Evolutionary conservation across 2,329 filamentous ascomycete genomes (phyloP), one percentile per base, ranked within the genome.

Genomic region (Aspergillus floridensis): DNA sequence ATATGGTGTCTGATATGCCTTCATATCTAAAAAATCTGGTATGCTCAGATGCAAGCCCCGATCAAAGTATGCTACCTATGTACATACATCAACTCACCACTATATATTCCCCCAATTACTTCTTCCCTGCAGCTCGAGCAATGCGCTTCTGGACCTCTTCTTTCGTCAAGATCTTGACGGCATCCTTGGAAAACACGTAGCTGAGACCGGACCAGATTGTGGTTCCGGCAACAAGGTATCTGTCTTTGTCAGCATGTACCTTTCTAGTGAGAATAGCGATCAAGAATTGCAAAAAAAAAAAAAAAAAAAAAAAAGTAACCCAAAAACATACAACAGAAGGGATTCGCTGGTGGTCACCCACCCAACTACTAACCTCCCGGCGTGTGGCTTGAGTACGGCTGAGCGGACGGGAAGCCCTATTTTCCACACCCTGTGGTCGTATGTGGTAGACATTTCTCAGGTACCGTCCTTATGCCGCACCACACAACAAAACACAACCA

Each of bases 131-230:
- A 16, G 74, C 72, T 57, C 69, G 67, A 6, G 70, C 67, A 54
- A 74, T 68, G 50, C 72, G 72, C 59, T 70, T 71, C 54, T 77
- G 73, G 19, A 76, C 66, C 55, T 79, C 76, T 52, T 77, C 69
- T 47, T 80, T 77, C 14, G 74, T 79, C 47, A 98, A 74, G 58
- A 98, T 97, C 74, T 89, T 96, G 32, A 98, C 93, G 0, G 92
- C 93, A 68, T 96, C 89, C 74, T 95, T 96, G 66, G 87, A 91
- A 73, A 89, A 96, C 6, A 96, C 82, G 73, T 99, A 99, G 74
- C 93, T 96, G 14, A 93, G 82, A 7, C 95, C 95, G 63, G 92
- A 97, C 91, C 93, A 98, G 5, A 96, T 77, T 0, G 95, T 99
- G 4, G 95, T 99, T 0, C 83, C 85, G 0, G 92, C 93, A 2